Evolutionary conservation across 306 rosid species (phyloP), one percentile per base, ranked within the genome.

Genomic region (Prunus padus): DNA sequence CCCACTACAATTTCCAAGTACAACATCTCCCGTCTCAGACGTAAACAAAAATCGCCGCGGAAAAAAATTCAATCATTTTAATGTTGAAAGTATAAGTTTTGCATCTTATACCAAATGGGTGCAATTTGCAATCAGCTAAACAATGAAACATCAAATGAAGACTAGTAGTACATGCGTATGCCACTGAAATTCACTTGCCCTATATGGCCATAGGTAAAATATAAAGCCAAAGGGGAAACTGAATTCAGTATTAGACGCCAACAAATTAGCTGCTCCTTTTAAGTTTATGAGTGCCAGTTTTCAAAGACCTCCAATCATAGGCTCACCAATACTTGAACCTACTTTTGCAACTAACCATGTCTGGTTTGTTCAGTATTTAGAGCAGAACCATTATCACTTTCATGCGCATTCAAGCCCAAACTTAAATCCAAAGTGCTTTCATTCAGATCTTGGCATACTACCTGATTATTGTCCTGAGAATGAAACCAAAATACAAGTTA

Each of bases 351-450:
- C 84, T 82, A 83, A 79, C 87, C 85, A 75, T 84, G 86, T 88
- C 91, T 83, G 72, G 55, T 71, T 65, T 83, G 84, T 76, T 81
- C 84, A 76, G 83, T 67, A 79, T 90, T 90, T 49, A 87, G 79
- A 73, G 84, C 88, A 47, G 87, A 71, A 67, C 88, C 86, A 31
- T 59, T 82, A n/a, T 86, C 90, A 3, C 84, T 86, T 4, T 89
- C 93, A 61, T 84, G 90, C 23, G 86, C 90, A 62, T 90, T 92
- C 86, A 90, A 85, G 60, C 94, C 96, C 88, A 95, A 85, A 84
- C 99, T 85, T 77, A 95, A 86, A 84, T 95, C 97, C 88, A 95
- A 76, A 45, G 95, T 93, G 75, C 96, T 94, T 81, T 92, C 97
- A 46, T 92, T 95, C 83, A 95, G 89, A 87, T 95, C 99, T 87